phyloP scores from a whole-genome alignment of 2,329 filamentous ascomycete species.

The Cytospora mali region DNA sequence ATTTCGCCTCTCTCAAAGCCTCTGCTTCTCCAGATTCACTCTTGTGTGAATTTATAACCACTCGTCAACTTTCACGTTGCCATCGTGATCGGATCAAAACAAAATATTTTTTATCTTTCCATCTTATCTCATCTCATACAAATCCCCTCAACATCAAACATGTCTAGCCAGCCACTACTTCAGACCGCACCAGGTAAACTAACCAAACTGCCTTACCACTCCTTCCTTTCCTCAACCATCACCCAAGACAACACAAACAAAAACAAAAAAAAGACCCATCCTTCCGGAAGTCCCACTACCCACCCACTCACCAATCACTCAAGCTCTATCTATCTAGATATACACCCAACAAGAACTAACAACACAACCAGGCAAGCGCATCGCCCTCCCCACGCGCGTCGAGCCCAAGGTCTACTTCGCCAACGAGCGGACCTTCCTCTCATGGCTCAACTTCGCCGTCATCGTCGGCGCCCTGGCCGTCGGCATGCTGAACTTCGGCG shows the following conservation, averaged over 20 bases:
- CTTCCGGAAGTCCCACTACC: too few relatives aligned
- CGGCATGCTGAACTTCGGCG: conserved; percentile 97
- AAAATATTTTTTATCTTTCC: neutral
- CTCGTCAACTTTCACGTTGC: neutral
- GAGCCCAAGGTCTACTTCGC: conserved; percentile 99
- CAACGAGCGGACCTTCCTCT: conserved; percentile 98
- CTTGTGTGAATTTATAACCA: too few relatives aligned
- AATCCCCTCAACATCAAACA: conserved; percentile 62
- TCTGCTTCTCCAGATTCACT: neutral
- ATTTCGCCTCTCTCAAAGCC: neutral
- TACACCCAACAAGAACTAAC: too few relatives aligned
- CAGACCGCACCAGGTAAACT: conserved; percentile 82
- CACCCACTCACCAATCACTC: too few relatives aligned
- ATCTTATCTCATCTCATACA: conserved; percentile 17
- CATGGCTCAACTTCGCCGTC: conserved; percentile 99
- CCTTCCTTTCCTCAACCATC: conserved; percentile 5
- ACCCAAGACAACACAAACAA: too few relatives aligned
- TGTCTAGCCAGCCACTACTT: conserved; percentile 96
- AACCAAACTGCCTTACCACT: neutral
- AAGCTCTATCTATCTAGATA: too few relatives aligned
- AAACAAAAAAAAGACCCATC: too few relatives aligned
- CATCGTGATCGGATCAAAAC: neutral
- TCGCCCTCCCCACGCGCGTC: conserved; percentile 94
- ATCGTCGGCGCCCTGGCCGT: conserved; percentile 96
- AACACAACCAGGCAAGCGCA: conserved; percentile 78